Evolutionary conservation across 805 yeast genomes (phyloP), one percentile per base, ranked within the genome.

Genomic region (Candida qinlingensis): DNA sequence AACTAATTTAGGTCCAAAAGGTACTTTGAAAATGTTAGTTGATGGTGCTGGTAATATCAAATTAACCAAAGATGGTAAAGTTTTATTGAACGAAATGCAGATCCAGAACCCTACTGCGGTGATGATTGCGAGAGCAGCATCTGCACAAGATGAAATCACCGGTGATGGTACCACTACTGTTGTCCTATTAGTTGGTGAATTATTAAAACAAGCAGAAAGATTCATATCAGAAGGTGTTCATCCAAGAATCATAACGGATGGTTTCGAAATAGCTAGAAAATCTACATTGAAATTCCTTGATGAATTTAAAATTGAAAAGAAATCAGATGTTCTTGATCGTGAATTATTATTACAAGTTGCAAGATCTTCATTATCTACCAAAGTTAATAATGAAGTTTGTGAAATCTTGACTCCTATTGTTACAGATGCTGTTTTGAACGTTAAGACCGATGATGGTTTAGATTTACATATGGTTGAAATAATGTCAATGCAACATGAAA

Each of bases 151-250:
- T 67, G 99, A 94, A 68, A 89, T 94, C 64, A 87, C 98, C n/a
- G 99, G 99, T 44, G 99, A 94, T 69, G 99, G 99, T 55, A 94
- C 99, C 47, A 92, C 98, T 6, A 86, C 97, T 2, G 99, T 94
- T 47, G 92, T 91, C 41, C 75, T 95, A 54, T 76, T 91, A 47
- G 99, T 94, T 39, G 99, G 99, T 48, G 97, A 92, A 67, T 73
- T 94, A 52, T 76, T 94, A 65, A 88, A 87, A 65, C 98, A 94
- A 69, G 97, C 98, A 29, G 94, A 92, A 65, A 78, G 97, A 57
- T 91, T 80, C 65, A 81, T 88, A 49, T 77, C 82, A 56, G 99
- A 94, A 70, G 99, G 99, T 46, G 85, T 94, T 44, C 99, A 94
- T 70, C 98, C 99, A 38, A 77, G 98, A 58, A 85, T 92, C 46